Evolutionary conservation across 257 asterid species (phyloP), one percentile per base, ranked within the genome.

Genomic region (Penstemon barbatus): DNA sequence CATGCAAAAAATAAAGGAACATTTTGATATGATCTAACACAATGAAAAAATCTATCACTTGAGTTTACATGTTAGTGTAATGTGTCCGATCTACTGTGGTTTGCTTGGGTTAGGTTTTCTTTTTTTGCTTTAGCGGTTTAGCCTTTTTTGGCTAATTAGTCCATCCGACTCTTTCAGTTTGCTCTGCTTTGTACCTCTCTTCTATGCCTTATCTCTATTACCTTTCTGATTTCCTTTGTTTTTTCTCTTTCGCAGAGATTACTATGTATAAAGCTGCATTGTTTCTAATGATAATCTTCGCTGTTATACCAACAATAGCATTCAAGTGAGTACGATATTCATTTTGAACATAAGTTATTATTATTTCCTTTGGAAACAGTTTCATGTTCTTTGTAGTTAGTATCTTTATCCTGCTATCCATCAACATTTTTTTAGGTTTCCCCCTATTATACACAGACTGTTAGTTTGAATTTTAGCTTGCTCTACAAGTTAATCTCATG

Each of bases 231-330:
- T 49, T 67, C 57, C 55, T 13, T 60, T 43, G 53, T 25, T 61
- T 46, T 58, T 38, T 51, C 33, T 41, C 53, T 57, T 66, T 39
- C 74, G 45, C 97, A 94, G 99, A 87, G 69, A 70, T 86, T 70
- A 82, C 89, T 8, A 94, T 89, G 79, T 64, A 79, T 71, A 78
- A 68, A 39, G 88, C 88, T 25, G 86, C 81, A 66, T 19, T 94
- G 72, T 79, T 73, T 66, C 71, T 89, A 44, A 91, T 94, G 99
- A 81, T 91, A 78, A 38, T 76, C 71, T 84, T 82, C 75, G 97
- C 91, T 61, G 97, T 94, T 63, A 83, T 91, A 67, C 99, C 99
- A 38, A 94, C 99, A 4, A 53, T 86, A 67, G 63, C 82, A 42
- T 84, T 80, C 85, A 91, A 91, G 97, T 91, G 70, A 89, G 97